A percentile compares a stretch with the other conserved stretches of the same genome.
These are phyloP conservation scores for Hygrocybe coccinea DNA, from an alignment of 768 basidiomycete species.

Conservation along the genomic window DNA sequence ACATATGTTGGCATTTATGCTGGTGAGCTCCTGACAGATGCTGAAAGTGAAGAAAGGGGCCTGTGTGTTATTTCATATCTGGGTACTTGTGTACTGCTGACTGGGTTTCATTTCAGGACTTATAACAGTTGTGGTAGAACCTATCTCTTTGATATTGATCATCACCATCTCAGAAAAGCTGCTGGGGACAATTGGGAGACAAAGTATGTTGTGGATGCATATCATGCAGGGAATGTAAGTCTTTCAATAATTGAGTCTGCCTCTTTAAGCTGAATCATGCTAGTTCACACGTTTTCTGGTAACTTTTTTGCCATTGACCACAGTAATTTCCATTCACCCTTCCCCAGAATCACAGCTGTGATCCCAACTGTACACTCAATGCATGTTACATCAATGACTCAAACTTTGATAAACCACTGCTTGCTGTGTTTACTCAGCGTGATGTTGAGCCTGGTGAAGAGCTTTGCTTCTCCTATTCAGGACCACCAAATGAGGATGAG, in stretches of 20 bases:
- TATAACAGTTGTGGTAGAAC: conserved; percentile 73
- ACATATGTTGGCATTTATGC: conserved; percentile 81
- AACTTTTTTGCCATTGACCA: not conserved
- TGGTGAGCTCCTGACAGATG: conserved; percentile 74
- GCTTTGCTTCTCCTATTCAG: conserved; percentile 72
- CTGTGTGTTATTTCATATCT: conserved; percentile 37
- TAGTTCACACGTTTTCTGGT: conserved; percentile 92
- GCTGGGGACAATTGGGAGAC: conserved; percentile 31
- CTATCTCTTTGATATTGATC: conserved; percentile 82
- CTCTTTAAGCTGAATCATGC: not conserved
- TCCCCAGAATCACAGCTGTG: conserved; percentile 82
- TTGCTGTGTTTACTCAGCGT: conserved; percentile 60
- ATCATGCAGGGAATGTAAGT: conserved; percentile 78
- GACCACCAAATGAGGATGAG: conserved; percentile 44
- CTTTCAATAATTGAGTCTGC: not conserved
- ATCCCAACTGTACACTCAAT: conserved; percentile 74
- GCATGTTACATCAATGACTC: conserved; percentile 77
- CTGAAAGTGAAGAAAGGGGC: conserved; percentile 63
- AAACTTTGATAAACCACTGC: conserved; percentile 61
- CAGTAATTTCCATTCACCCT: not conserved
- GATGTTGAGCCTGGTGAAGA: conserved; percentile 67
- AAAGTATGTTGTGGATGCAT: conserved; percentile 75
- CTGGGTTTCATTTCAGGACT: conserved; percentile 36
- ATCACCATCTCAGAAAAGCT: conserved; percentile 51
- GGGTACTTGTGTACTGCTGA: not conserved